phyloP scores from a whole-genome alignment of 371 early-diverging fungal genomes.

The Circinella minor region DNA sequence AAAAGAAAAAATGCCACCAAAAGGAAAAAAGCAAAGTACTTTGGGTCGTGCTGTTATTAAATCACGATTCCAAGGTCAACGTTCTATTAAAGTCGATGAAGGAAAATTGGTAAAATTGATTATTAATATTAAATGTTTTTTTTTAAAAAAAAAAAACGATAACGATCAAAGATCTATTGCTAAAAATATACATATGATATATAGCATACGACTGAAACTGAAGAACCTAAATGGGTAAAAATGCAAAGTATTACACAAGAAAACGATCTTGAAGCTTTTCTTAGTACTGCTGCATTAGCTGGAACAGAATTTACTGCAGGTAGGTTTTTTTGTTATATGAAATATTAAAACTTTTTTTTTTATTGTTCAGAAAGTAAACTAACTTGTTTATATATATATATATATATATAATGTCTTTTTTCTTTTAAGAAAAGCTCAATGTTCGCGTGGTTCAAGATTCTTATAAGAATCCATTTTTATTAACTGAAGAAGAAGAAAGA shows the following conservation, averaged over 20 bases:
- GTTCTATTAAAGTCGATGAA: conserved; percentile 70
- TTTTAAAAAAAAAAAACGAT: neutral
- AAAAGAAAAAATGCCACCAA: conserved; percentile 7
- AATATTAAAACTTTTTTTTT: neutral
- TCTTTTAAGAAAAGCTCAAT: conserved; percentile 78
- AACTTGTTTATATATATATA: no score
- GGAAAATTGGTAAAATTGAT: conserved; percentile 59
- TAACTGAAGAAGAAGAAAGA: conserved; percentile 78
- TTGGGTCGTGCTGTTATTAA: conserved; percentile 94
- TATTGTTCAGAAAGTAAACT: conserved; percentile 3
- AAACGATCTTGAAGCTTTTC: conserved; percentile 94
- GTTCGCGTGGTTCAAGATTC: conserved; percentile 82
- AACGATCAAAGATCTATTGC: no score
- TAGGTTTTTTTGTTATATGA: conserved; percentile 20
- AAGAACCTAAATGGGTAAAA: conserved; percentile 85
- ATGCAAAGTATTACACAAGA: conserved; percentile 97
- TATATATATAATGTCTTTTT: neutral
- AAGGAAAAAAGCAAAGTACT: conserved; percentile 25
- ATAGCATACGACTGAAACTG: conserved; percentile 88
- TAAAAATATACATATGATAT: neutral
- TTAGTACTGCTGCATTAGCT: conserved; percentile 93
- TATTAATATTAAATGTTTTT: neutral
- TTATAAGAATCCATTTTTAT: conserved; percentile 83
- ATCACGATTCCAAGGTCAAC: conserved; percentile 87
- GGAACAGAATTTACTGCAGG: conserved; percentile 96